These are phyloP conservation scores for Salix koriyanagi DNA, from an alignment of 345 rosid genomes.

Conservation along the genomic window DNA sequence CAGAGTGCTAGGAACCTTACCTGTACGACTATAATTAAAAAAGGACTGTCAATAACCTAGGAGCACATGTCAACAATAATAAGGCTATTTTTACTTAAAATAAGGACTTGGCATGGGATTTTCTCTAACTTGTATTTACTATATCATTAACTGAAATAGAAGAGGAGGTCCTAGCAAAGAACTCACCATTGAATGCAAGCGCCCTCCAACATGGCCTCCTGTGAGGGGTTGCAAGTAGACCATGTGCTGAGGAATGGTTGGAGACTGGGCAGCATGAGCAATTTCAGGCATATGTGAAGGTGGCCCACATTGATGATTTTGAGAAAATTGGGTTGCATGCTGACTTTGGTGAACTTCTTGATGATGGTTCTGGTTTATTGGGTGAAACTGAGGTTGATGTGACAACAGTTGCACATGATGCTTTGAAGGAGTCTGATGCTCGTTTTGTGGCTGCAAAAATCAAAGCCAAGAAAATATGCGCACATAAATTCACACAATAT, in stretches of 20 bases:
- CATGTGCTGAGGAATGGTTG: constrained; percentile 73
- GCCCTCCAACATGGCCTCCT: constrained; percentile 60
- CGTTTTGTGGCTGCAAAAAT: constrained; percentile 47
- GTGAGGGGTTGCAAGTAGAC: constrained; percentile 74
- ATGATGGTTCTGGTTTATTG: constrained; percentile 58
- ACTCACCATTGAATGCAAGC: constrained; percentile 66
- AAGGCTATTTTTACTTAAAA: too few species aligned
- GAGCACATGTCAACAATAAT: not conserved
- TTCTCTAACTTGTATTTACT: not conserved
- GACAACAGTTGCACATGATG: constrained; percentile 57
- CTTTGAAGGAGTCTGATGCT: constrained; percentile 60
- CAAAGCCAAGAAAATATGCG: not conserved
- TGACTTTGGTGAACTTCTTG: constrained; percentile 64
- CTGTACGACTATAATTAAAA: not conserved
- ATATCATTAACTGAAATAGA: not conserved
- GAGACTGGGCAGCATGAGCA: constrained; percentile 61
- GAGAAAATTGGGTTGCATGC: constrained; percentile 59
- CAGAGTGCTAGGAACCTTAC: not conserved
- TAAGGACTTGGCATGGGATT: not conserved
- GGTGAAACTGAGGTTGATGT: constrained; percentile 71
- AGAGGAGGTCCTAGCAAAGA: not conserved
- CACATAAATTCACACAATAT: not conserved
- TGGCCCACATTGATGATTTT: constrained; percentile 59
- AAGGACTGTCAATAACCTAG: not conserved
- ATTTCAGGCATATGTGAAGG: constrained; percentile 55